Evolutionary conservation across 2,329 filamentous ascomycete species (phyloP).

Genomic region (Diaporthe citriasiana): DNA sequence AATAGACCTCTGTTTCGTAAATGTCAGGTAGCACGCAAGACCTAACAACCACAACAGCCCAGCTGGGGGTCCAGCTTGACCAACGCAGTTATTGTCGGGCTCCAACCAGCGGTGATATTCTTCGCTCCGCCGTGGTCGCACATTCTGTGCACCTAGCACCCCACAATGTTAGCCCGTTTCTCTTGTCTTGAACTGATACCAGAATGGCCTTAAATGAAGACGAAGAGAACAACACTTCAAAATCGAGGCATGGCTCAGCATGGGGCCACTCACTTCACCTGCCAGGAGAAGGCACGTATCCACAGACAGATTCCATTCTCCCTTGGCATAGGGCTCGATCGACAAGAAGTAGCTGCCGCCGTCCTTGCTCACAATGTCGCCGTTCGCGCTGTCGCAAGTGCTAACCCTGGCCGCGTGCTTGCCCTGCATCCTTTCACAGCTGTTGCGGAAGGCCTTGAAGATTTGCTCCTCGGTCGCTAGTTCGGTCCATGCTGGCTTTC

Average conservation of each 20-base stretch:
- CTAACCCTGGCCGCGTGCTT: background rate
- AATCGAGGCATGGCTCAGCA: background rate
- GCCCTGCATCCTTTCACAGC: background rate
- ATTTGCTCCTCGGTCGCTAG: background rate
- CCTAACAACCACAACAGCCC: background rate
- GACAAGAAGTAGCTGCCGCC: background rate
- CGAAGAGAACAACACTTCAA: background rate
- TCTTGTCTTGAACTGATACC: background rate
- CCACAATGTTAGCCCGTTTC: background rate
- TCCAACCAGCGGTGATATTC: background rate
- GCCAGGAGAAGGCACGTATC: background rate
- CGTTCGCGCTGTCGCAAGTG: background rate
- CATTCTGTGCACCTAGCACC: background rate
- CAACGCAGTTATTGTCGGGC: background rate
- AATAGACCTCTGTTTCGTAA: no score
- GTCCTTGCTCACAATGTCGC: background rate
- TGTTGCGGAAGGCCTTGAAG: background rate
- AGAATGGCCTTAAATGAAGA: rapidly evolving
- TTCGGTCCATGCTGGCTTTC: background rate
- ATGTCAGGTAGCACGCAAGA: background rate
- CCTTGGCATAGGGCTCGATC: background rate
- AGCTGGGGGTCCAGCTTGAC: background rate
- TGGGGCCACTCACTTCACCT: background rate
- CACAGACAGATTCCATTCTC: background rate
- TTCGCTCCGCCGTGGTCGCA: background rate